Conservation (phyloP, 2,329 filamentous ascomycete genomes). For the Fusarium sp. region DNA sequence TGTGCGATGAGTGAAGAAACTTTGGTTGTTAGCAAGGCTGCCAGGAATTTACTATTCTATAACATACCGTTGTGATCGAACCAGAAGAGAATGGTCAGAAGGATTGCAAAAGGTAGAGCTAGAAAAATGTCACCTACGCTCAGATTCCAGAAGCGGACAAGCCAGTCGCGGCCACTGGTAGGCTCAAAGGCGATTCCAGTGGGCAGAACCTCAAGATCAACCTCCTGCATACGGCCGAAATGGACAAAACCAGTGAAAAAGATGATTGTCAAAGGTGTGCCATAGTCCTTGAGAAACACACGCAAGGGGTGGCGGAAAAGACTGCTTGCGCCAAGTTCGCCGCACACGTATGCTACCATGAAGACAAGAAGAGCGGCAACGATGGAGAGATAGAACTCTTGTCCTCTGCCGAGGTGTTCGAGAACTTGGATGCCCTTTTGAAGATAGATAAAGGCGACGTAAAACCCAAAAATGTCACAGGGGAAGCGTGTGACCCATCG, state of each 20-base stretch:
- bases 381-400: constrained; percentile 81
- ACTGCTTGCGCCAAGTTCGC: constrained; percentile 73
- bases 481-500: constrained; percentile 91
- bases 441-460: constrained; percentile 90
- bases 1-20: constrained; percentile 85
- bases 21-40: background rate
- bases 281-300: constrained; percentile 89
- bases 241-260: constrained; percentile 94
- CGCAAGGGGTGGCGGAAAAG: constrained; percentile 80
- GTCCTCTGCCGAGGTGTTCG: constrained; percentile 73
- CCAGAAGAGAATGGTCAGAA: constrained; percentile 87
- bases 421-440: constrained; percentile 92
- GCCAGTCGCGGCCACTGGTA: constrained; percentile 77
- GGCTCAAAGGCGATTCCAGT: constrained; percentile 82
- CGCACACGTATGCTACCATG: constrained; percentile 78
- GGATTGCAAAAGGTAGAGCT: constrained; percentile 84
- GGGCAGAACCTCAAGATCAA: constrained; percentile 76
- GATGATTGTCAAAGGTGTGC: constrained; percentile 81
- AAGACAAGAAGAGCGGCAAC: constrained; percentile 81
- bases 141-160: constrained; percentile 85
- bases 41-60: background rate
- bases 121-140: constrained; percentile 78
- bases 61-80: constrained; percentile 84
- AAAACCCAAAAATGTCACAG: constrained; percentile 94
- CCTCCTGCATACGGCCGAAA: constrained; percentile 80